Base-by-base conservation (phyloP, 1,284 basidiomycete genomes). In the Trametes versicolor region DNA sequence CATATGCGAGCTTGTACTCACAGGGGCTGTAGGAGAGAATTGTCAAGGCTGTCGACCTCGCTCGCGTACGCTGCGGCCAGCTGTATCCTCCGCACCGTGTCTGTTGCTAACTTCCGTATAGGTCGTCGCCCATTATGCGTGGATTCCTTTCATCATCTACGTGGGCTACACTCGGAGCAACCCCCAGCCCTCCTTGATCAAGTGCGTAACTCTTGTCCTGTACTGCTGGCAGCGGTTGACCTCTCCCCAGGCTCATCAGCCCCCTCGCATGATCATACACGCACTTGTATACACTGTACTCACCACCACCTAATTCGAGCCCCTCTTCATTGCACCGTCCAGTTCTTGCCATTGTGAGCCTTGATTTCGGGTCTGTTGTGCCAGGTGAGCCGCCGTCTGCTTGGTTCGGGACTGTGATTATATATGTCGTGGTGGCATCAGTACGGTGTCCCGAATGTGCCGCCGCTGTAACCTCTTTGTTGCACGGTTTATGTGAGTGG, bases 71-170 rank as follows among this genome's bases (percentile, higher is more conserved):
- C 86, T 51, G 34, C 53, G 41, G 54, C 37, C 41, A 52, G 39
- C 21, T 39, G 49, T 29, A 52, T 23, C 63, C 65, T 62, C 5
- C 56, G 29, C 55, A 50, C 54, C 34, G 13, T 41, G 17, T 48
- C 48, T 59, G 39, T 25, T 58, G 25, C 49, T 27, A 13, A 47
- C 58, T 49, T 52, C 7, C 27, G 52, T 62, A 19, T 73, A 97
- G 95, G 94, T 92, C 66, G 85, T 94, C 72, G 78, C 97, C 64
- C 95, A 97, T 79, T 95, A 95, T 74, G 91, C 90, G 70, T 98
- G 96, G 95, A 94, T 98, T 74, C 96, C 96, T 43, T 82, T 96
- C 75, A 94, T 98, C 75, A 96, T 98, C 73, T 97, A 95, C 79
- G 85, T 97, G 74, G 96, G 96, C 37, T 97, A 94, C 83, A 93